Evolutionary conservation across 1,284 basidiomycete genomes (phyloP), one percentile per base, ranked within the genome.

Genomic region (Dichomitus squalens): DNA sequence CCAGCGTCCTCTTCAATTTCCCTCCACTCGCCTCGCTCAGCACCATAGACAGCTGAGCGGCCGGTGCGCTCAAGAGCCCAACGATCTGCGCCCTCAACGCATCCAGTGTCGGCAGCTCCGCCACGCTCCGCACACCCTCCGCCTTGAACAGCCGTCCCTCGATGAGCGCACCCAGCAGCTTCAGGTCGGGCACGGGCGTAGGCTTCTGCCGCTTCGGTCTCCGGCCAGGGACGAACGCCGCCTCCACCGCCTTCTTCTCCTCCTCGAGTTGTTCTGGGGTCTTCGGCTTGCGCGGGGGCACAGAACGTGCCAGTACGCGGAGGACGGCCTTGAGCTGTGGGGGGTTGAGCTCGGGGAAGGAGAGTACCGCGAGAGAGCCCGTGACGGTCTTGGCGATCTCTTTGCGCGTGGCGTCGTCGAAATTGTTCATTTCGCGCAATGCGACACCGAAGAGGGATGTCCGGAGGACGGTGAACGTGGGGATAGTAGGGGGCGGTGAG

Each of bases 11-110:
- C 56, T 86, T 85, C 67, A 93, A 68, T 69, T 78, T 82, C 21
- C 87, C 90, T 60, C 90, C 91, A 67, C 86, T 80, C 52, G 90
- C 91, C 73, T 89, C 81, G 61, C 82, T 82, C 55, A 93, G 72
- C 36, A 92, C 81, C 49, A 79, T 84, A 2, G 87, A 83, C 29
- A 93, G 73, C 72, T 92, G 89, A 52, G 79, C 76, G 18, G 84
- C 85, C 51, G 90, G 90, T 18, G 86, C 78, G 57, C 85, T 87
- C 60, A 93, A 70, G 71, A 93, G 62, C 14, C 90, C 91, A 21
- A 92, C 83, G 57, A 93, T 79, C 71, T 93, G 91, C 18, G 86
- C 85, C 51, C 86, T 75, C 64, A 93, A 72, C 7, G 85, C 87
- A 35, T 87, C 87, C 66, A 93, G 71, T 39, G 85, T 82, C 27